Evolutionary conservation across 2,329 filamentous ascomycete species (phyloP).

Genomic region (Trichophaea hybrida): DNA sequence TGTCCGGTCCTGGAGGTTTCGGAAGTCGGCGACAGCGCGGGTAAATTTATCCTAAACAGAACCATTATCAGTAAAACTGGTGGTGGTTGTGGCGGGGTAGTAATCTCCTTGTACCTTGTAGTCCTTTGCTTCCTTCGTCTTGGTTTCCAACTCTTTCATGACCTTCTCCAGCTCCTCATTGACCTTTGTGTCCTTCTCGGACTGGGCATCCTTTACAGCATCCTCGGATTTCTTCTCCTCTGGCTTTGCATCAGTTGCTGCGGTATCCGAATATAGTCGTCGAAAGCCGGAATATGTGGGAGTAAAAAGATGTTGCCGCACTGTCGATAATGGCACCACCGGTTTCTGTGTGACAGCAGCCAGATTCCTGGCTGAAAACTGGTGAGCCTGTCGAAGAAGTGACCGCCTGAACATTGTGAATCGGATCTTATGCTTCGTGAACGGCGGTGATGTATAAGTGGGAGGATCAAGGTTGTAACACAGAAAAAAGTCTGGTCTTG

Average conservation of each 20-base stretch:
- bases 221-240: constrained; percentile 16
- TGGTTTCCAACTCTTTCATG: constrained; percentile 55
- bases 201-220: constrained; percentile 27
- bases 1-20: constrained; percentile 91
- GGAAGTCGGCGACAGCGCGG: constrained; percentile 88
- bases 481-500: not conserved
- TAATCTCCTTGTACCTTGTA: constrained; percentile 52
- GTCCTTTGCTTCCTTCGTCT: constrained; percentile 59
- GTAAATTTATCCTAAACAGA: constrained; percentile 71
- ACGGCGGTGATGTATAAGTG: not conserved
- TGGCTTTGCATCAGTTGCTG: not conserved
- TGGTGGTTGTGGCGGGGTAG: not conserved
- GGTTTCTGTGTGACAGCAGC: not conserved
- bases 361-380: not conserved
- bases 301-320: constrained; percentile 14
- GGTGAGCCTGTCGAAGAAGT: constrained; percentile 11
- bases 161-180: constrained; percentile 38
- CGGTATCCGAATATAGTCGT: constrained; percentile 7
- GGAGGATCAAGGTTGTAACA: not conserved
- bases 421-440: not conserved
- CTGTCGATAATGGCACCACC: not conserved
- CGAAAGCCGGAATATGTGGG: constrained; percentile 6
- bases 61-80: not conserved
- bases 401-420: constrained; percentile 15
- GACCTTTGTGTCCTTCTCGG: constrained; percentile 30